Base-by-base conservation (phyloP, 176 grass and related monocot genomes). In the Zea luxurians region DNA sequence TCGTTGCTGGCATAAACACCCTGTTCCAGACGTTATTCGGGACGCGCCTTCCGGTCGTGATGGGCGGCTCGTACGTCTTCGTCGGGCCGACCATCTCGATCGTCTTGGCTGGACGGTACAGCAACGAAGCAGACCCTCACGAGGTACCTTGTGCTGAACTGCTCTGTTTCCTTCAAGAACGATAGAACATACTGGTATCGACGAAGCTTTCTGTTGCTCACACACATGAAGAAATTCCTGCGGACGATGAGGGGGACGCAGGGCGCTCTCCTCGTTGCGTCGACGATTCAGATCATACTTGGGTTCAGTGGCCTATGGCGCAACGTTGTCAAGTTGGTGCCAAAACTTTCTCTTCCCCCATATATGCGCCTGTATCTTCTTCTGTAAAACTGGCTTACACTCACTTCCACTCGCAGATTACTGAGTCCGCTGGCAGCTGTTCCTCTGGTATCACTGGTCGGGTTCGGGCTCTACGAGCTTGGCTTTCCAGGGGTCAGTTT, bases 281-380 rank as follows among this genome's bases (percentile, higher is more conserved):
- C 96, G 2, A 89, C 87, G 5, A 87, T 99, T 64, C 96, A 95
- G 78, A 99, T 99, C 72, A 88, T 93, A 77, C 77, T 99, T 83
- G 96, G 96, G 67, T 99, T 99, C 82, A 99, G 96, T 65, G 96
- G 96, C 11, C 92, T 96, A 54, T 99, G 96, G 92, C 83, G 96
- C 49, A 95, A 96, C 86, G 91, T 99, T 16, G 61, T 84, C 41
- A 99, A 89, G 96, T 99, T 40, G 43, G 80, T 87, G 75, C 60
- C 66, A 41, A 41, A 17, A n/a, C 8, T 8, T 43, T 42, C 18
- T 42, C 5, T 15, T 27, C 27, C 27, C 27, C 27, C 27, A 27
- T 27, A 27, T 27, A 27, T 27, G 27, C 27, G 27, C 27, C 27
- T 27, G 27, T 27, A 27, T 27, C 27, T 27, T 27, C 27, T 27